phyloP scores from a whole-genome alignment of 2,329 filamentous ascomycete genomes.

The Talaromyces sp. region DNA sequence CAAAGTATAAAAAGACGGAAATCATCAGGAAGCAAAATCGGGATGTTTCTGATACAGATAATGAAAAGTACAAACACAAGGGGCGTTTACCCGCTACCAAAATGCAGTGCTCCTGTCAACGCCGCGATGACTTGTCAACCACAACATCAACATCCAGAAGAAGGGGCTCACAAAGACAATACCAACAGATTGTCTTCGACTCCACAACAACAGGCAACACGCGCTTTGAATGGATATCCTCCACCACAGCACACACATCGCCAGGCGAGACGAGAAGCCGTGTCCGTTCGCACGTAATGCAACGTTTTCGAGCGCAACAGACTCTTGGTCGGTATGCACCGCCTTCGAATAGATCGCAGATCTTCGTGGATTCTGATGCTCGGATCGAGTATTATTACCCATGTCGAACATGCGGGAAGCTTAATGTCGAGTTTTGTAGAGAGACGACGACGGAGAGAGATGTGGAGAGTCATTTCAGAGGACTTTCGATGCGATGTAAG shows the following conservation, averaged over 20 bases:
- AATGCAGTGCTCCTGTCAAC: constrained; percentile 8
- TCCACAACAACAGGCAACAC: not conserved
- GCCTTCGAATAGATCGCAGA: not conserved
- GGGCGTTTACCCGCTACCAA: not conserved
- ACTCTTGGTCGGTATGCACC: not conserved
- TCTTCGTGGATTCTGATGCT: not conserved
- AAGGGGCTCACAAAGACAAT: not conserved
- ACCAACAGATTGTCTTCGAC: constrained; percentile 7
- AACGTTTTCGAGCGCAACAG: constrained; percentile 5
- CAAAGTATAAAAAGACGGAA: not conserved
- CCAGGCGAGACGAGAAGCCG: not conserved
- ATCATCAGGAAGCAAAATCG: not conserved
- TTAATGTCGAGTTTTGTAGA: not conserved
- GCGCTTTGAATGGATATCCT: constrained; percentile 5
- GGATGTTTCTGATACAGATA: too few relatives aligned
- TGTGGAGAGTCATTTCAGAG: not conserved
- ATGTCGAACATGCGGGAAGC: not conserved
- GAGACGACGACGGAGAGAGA: not conserved
- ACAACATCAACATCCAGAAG: not conserved
- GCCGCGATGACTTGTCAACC: not conserved
- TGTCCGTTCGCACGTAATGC: constrained; percentile 10
- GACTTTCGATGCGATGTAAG: not conserved
- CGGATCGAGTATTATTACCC: constrained; percentile 1
- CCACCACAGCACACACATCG: not conserved
- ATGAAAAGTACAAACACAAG: not conserved